Evolutionary conservation across 2,329 filamentous ascomycete genomes (phyloP).

Genomic region (Endoconidiophora laricicola): DNA sequence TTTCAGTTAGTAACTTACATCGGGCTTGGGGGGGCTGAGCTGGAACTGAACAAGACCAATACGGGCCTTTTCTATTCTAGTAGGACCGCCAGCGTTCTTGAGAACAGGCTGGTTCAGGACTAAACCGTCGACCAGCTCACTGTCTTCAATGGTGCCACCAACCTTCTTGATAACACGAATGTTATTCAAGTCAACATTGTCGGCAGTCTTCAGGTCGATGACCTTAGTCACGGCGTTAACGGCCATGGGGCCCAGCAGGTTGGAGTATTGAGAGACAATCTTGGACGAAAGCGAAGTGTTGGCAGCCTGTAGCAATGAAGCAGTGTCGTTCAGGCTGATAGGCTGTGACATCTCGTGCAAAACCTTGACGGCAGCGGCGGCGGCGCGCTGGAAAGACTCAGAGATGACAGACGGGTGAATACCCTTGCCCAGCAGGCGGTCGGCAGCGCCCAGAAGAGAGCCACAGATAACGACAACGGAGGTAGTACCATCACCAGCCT

Average conservation of each 20-base stretch:
- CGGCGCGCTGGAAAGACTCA: slow-evolving; percentile 90
- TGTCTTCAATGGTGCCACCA: slow-evolving; percentile 95
- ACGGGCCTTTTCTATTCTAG: slow-evolving; percentile 88
- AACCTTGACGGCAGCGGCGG: slow-evolving; percentile 71
- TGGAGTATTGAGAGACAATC: slow-evolving; percentile 95
- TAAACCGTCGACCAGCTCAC: slow-evolving; percentile 87
- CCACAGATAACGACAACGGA: slow-evolving; percentile 97
- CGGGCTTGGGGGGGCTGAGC: slow-evolving; percentile 91
- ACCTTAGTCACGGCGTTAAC: slow-evolving; percentile 92
- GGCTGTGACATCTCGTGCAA: slow-evolving; percentile 93
- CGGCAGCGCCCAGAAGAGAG: slow-evolving; percentile 82
- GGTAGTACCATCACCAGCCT: slow-evolving; percentile 94
- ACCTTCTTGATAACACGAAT: slow-evolving; percentile 96
- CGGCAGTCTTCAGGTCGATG: slow-evolving; percentile 86
- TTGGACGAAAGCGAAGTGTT: slow-evolving; percentile 96
- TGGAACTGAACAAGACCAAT: slow-evolving; percentile 98
- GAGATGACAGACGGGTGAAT: slow-evolving; percentile 97
- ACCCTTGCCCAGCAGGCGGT: slow-evolving; percentile 77
- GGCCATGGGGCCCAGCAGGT: slow-evolving; percentile 89
- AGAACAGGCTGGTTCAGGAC: slow-evolving; percentile 85
- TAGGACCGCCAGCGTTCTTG: slow-evolving; percentile 82
- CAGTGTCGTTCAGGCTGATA: slow-evolving; percentile 72
- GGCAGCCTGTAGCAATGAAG: slow-evolving; percentile 85
- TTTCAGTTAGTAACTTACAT: slow-evolving; percentile 40
- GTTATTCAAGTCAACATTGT: slow-evolving; percentile 92